Evolutionary conservation across 2,329 filamentous ascomycete species (phyloP).

Genomic region (Alternaria novae-zelandiae): DNA sequence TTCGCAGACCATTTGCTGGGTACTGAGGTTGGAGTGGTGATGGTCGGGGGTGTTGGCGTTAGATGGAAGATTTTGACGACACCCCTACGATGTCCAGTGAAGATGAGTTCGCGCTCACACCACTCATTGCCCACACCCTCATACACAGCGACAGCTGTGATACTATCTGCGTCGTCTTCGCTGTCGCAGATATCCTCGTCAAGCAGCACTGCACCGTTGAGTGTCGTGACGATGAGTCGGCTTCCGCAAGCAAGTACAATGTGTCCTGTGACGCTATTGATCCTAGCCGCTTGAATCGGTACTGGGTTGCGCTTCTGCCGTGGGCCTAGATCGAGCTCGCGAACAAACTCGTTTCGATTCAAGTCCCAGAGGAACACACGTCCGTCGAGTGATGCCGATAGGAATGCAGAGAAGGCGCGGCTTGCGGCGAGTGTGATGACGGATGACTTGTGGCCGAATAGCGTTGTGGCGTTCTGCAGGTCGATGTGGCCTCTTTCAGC

Average conservation of each 20-base stretch:
- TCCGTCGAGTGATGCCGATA: slow-evolving; percentile 83
- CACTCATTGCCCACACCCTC: slow-evolving; percentile 91
- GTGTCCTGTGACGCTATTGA: slow-evolving; percentile 91
- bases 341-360: slow-evolving; percentile 85
- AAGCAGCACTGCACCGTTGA: slow-evolving; percentile 84
- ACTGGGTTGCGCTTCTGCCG: slow-evolving; percentile 30
- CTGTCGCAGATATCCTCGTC: slow-evolving; percentile 78
- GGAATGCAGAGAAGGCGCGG: slow-evolving; percentile 84
- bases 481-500: slow-evolving; percentile 72
- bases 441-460: slow-evolving; percentile 89
- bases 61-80: slow-evolving; percentile 77
- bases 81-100: slow-evolving; percentile 86
- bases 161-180: slow-evolving; percentile 69
- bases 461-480: slow-evolving; percentile 75
- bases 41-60: slow-evolving; percentile 58
- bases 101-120: slow-evolving; percentile 83
- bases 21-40: slow-evolving; percentile 38
- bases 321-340: slow-evolving; percentile 64
- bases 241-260: slow-evolving; percentile 83
- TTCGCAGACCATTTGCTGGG: slow-evolving; percentile 71
- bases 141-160: slow-evolving; percentile 88
- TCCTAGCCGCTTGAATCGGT: slow-evolving; percentile 71
- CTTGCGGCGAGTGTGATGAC: slow-evolving; percentile 84
- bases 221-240: slow-evolving; percentile 77
- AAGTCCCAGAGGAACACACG: slow-evolving; percentile 92